phyloP scores from a whole-genome alignment of 768 basidiomycete genomes.

The Termitomyces sp. region DNA sequence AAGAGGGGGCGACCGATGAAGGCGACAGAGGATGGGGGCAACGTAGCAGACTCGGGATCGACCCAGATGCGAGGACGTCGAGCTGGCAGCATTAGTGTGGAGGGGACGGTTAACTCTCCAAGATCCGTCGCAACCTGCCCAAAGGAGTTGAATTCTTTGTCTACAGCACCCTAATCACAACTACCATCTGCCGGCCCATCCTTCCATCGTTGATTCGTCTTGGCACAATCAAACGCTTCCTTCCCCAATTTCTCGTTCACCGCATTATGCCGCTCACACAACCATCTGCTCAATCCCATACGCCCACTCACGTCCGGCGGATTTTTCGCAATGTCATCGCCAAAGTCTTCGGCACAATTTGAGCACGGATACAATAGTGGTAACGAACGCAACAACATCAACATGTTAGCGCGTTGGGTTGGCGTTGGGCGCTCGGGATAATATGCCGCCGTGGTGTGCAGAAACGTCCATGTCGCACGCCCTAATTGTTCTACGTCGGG shows the following conservation, averaged over 20 bases:
- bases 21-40: background rate
- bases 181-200: constrained; percentile 86
- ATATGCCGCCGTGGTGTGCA: constrained; percentile 94
- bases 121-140: background rate
- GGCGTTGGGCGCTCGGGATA: constrained; percentile 83
- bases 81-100: constrained; percentile 1
- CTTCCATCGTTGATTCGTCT: constrained; percentile 86
- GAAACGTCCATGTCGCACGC: constrained; percentile 93
- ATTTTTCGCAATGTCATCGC: constrained; percentile 55
- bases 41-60: constrained; percentile 11
- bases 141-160: background rate
- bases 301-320: constrained; percentile 81
- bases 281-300: constrained; percentile 70
- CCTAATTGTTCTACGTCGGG: constrained; percentile 90
- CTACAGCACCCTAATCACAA: constrained; percentile 57
- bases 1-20: constrained; percentile 16
- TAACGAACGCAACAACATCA: constrained; percentile 70
- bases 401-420: constrained; percentile 79
- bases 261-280: constrained; percentile 91
- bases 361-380: constrained; percentile 87
- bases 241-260: constrained; percentile 89
- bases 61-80: constrained; percentile 15
- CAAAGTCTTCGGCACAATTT: constrained; percentile 82
- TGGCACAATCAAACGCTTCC: constrained; percentile 74
- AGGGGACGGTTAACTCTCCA: background rate